These are phyloP conservation scores for Aphanomyces euteiches DNA, from an alignment of 352 stramenopile species.

Conservation along the genomic window DNA sequence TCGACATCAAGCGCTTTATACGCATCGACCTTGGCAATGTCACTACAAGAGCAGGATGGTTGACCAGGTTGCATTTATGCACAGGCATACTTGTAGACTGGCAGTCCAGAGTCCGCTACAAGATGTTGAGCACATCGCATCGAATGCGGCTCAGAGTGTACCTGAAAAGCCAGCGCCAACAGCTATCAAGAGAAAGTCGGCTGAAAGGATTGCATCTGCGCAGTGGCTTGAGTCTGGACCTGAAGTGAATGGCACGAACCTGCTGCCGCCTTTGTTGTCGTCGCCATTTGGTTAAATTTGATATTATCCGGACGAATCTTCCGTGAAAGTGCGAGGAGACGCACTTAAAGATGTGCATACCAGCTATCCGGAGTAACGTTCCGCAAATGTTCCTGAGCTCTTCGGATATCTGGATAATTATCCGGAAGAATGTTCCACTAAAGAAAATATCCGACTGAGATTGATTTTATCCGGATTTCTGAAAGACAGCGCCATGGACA, in stretches of 20 bases:
- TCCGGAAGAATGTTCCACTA: too few species aligned
- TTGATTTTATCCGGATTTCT: background rate
- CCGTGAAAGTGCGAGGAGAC: too few species aligned
- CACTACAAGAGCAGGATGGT: constrained; percentile 37
- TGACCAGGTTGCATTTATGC: background rate
- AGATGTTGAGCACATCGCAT: too few species aligned
- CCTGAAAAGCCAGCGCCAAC: constrained; percentile 87
- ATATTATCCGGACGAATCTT: too few species aligned
- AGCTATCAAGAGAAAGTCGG: constrained; percentile 84
- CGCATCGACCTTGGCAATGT: constrained; percentile 80
- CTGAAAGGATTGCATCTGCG: constrained; percentile 57
- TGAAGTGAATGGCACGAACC: background rate
- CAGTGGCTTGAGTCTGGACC: background rate
- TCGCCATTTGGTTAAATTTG: too few species aligned
- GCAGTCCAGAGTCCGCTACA: constrained; percentile 76
- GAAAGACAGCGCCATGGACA: background rate
- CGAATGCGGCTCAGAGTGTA: constrained; percentile 18
- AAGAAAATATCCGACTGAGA: too few species aligned
- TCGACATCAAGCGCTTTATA: constrained; percentile 77
- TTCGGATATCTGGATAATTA: too few species aligned
- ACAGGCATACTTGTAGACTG: constrained; percentile 73
- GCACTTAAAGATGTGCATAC: too few species aligned
- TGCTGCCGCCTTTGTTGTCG: background rate
- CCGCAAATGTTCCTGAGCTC: too few species aligned
- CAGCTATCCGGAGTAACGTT: too few species aligned